phyloP scores from a whole-genome alignment of 2,329 filamentous ascomycete genomes.

The Talaromyces sp. region DNA sequence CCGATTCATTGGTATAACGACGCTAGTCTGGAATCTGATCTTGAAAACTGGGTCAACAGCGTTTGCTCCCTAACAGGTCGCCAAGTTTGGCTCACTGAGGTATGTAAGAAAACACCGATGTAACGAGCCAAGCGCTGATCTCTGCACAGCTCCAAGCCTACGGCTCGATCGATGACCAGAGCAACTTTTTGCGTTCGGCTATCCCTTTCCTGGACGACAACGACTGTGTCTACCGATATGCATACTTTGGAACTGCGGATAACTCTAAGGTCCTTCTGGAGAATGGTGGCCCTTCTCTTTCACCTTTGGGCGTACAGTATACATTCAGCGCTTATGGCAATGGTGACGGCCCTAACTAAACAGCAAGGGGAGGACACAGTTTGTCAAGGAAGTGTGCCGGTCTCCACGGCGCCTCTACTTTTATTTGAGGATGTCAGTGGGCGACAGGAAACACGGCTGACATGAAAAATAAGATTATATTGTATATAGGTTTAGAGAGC shows the following conservation, averaged over 20 bases:
- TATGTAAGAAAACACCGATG: background rate
- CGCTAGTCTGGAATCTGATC: conserved; percentile 24
- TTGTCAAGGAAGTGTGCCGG: background rate
- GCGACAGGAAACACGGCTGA: background rate
- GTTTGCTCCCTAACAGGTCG: conserved; percentile 34
- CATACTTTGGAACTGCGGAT: conserved; percentile 42
- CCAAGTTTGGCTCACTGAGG: conserved; percentile 45
- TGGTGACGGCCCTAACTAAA: conserved; percentile 9
- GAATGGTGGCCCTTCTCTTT: conserved; percentile 15
- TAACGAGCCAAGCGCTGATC: background rate
- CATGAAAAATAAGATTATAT: background rate
- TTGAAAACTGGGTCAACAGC: conserved; percentile 32
- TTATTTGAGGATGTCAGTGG: background rate
- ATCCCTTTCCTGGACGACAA: conserved; percentile 42
- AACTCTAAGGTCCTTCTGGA: conserved; percentile 13
- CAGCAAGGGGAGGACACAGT: background rate
- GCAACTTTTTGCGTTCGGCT: conserved; percentile 40
- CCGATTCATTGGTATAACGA: conserved; percentile 48
- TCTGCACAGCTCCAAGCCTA: conserved; percentile 38
- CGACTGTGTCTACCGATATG: conserved; percentile 40
- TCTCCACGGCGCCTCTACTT: background rate
- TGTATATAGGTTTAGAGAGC: background rate
- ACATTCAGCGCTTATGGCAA: conserved; percentile 15
- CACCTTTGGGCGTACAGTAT: conserved; percentile 15
- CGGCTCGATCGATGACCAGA: conserved; percentile 26